phyloP scores from a whole-genome alignment of 2,329 filamentous ascomycete genomes.

The Colletotrichum sp. region DNA sequence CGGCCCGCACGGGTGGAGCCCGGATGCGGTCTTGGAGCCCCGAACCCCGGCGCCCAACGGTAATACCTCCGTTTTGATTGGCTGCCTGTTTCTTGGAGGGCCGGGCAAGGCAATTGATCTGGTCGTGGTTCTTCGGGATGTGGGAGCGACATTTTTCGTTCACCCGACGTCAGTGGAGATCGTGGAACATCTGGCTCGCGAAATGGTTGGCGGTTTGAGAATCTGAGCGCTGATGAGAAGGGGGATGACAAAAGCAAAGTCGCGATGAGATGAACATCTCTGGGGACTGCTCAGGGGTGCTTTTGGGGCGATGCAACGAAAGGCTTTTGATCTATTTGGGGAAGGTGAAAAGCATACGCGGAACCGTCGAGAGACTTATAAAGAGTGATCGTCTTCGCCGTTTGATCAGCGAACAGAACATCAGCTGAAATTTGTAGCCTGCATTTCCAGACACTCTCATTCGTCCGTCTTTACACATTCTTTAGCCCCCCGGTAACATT shows the following conservation, averaged over 20 bases:
- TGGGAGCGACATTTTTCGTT: background rate
- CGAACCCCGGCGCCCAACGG: background rate
- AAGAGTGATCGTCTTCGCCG: background rate
- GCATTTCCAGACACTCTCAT: background rate
- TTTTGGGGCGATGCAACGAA: background rate
- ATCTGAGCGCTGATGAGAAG: background rate
- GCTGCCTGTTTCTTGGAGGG: background rate
- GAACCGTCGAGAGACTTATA: background rate
- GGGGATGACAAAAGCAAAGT: background rate
- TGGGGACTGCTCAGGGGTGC: background rate
- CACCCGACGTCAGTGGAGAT: constrained; percentile 7
- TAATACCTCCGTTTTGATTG: background rate
- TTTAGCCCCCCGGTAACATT: background rate
- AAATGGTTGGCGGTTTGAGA: background rate
- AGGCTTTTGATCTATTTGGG: background rate
- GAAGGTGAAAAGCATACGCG: background rate
- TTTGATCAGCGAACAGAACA: background rate
- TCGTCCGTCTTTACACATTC: background rate
- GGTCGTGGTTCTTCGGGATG: constrained; percentile 5
- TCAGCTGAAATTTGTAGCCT: background rate
- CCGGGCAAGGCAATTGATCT: background rate
- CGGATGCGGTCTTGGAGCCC: background rate
- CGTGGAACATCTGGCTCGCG: background rate
- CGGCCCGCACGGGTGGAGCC: background rate
- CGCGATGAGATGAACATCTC: constrained; percentile 1